Conservation (phyloP, 1,139 yeast species). For the Saccharomyces pastorianus region DNA sequence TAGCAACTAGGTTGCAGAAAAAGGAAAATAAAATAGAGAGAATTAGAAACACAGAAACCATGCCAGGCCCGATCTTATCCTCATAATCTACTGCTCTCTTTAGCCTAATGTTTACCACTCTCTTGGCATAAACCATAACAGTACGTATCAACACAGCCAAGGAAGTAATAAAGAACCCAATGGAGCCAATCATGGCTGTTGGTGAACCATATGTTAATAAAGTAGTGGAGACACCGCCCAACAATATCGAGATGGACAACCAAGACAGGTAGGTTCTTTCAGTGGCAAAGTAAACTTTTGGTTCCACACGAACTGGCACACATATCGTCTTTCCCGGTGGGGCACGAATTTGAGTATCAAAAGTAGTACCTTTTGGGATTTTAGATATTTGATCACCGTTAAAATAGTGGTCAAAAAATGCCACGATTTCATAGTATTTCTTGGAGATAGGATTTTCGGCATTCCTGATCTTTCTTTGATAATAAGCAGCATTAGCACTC, state of each 20-base stretch:
- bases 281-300: conserved; percentile 77
- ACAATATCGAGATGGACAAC: conserved; percentile 64
- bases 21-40: conserved; percentile 68
- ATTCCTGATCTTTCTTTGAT: conserved; percentile 20
- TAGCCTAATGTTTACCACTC: conserved; percentile 75
- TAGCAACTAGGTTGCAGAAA: conserved; percentile 30
- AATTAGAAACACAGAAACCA: conserved; percentile 67
- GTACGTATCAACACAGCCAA: conserved; percentile 66
- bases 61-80: conserved; percentile 80
- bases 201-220: conserved; percentile 61
- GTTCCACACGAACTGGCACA: conserved; percentile 75
- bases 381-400: conserved; percentile 64
- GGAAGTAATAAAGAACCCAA: conserved; percentile 84
- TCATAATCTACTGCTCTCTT: conserved; percentile 80
- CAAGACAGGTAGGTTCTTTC: conserved; percentile 75
- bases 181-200: conserved; percentile 67
- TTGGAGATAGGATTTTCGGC: conserved; percentile 20
- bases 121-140: conserved; percentile 66
- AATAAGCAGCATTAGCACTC: conserved; percentile 20
- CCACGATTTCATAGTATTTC: conserved; percentile 14
- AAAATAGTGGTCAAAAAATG: conserved; percentile 39
- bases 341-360: conserved; percentile 51
- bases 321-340: conserved; percentile 75
- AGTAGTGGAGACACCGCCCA: conserved; percentile 67
- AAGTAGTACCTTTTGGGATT: conserved; percentile 75